Evolutionary conservation across 768 basidiomycete genomes (phyloP), one percentile per base, ranked within the genome.

Genomic region (Trichaptum fuscoviolaceum): DNA sequence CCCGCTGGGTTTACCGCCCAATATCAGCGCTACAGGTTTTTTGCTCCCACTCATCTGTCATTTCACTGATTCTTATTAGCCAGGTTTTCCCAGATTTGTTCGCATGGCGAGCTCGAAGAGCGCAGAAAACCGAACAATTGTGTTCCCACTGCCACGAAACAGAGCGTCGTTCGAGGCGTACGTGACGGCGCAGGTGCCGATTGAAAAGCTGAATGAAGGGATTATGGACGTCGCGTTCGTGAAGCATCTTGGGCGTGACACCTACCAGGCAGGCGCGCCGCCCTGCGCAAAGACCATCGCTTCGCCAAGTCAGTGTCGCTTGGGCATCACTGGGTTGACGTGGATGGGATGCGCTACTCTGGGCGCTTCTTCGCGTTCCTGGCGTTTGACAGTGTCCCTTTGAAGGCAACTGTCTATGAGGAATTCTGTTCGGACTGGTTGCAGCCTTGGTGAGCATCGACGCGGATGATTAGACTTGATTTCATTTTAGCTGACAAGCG

Each of bases 261-360:
- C 82, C 63, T 96, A 93, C 92, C 92, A 2, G 89, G 90, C 2
- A 93, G 94, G 20, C 78, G 89, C 70, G 75, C 83, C 7, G 86
- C 85, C 20, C 78, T 97, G 71, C 79, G 85, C 69, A 76, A 80
- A 67, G 80, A 83, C 36, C 88, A 92, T 73, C 84, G 91, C 34
- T 89, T 92, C 70, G 85, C 83, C 10, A 86, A 91, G 63, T 81
- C 91, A 0, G 93, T 92, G 0, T 89, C 90, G 2, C 80, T 99
- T 0, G 93, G 93, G 6, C 83, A 87, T 65, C 90, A 95, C 72
- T 99, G 96, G 96, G 77, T 96, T 68, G 96, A 98, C 76, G 77
- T 99, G 65, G 96, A 97, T 72, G 96, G 96, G 18, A 96, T 95
- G 92, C 90, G 92, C 23, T 99, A 98, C 76, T 94, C 91, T 26